Percentiles rank a stretch among this genome's conserved stretches.
Conservation (phyloP, 192 early-diverging fungal species). For the Entophlyctis helioformis region DNA sequence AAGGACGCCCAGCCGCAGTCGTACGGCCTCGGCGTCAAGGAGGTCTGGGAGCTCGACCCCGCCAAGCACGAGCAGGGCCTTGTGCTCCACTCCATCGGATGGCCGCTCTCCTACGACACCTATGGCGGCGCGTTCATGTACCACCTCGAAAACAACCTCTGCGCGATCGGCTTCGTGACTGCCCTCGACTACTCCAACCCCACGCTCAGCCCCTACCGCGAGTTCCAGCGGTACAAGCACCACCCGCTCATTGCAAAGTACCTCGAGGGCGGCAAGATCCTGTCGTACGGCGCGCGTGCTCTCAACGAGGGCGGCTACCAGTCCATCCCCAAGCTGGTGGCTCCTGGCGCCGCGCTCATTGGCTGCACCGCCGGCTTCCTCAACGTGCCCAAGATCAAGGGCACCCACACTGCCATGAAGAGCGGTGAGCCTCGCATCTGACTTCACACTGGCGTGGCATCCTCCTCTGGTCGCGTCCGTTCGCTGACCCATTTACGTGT, state of each 20-base stretch:
- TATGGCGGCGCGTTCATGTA: constrained; percentile 95
- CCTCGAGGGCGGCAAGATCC: constrained; percentile 79
- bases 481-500: neutral
- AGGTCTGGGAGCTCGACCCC: constrained; percentile 88
- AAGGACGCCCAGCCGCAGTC: constrained; percentile 80
- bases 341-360: constrained; percentile 91
- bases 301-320: constrained; percentile 93
- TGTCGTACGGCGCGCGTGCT: constrained; percentile 93
- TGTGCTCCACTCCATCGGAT: constrained; percentile 80
- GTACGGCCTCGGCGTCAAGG: constrained; percentile 94
- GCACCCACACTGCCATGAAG: constrained; percentile 99
- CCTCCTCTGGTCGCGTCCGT: too few species aligned
- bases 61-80: constrained; percentile 74
- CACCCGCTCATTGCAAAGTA: constrained; percentile 74
- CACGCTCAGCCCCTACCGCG: constrained; percentile 88
- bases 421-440: constrained; percentile 38
- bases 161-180: constrained; percentile 79
- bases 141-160: constrained; percentile 83
- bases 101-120: constrained; percentile 79
- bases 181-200: constrained; percentile 94
- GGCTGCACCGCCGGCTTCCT: constrained; percentile 93
- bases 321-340: constrained; percentile 86
- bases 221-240: constrained; percentile 94
- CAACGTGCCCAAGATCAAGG: constrained; percentile 98
- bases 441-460: too few species aligned